Evolutionary conservation across 148 eudicot species (phyloP).

Genomic region (Rhododendron williamsianum): DNA sequence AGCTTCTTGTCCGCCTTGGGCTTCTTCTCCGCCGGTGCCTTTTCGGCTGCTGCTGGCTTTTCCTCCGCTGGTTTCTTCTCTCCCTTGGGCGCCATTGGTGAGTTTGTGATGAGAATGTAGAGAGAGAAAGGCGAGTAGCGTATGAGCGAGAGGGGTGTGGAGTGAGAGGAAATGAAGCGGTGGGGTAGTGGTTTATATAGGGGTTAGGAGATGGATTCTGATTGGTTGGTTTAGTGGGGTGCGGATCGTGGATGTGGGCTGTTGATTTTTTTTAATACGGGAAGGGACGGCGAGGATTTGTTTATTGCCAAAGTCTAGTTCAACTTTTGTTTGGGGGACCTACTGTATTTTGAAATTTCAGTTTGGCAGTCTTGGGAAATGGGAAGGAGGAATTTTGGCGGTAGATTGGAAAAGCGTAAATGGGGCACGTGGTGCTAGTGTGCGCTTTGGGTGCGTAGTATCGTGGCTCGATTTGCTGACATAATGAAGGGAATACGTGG

Average conservation of each 20-base stretch:
- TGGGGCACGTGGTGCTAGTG: too few species aligned
- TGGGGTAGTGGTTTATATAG: not conserved
- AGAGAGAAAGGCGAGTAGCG: not conserved
- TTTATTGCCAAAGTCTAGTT: not conserved
- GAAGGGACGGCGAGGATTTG: not conserved
- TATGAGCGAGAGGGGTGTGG: too few species aligned
- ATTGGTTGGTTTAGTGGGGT: not conserved
- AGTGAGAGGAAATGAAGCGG: not conserved
- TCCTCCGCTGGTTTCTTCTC: too few species aligned
- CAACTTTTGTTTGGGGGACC: too few species aligned
- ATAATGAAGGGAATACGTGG: too few species aligned
- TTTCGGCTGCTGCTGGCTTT: too few species aligned
- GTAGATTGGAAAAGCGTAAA: too few species aligned
- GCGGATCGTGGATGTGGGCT: constrained; percentile 1
- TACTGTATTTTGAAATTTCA: too few species aligned
- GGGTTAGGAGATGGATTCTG: not conserved
- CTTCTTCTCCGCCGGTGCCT: constrained; percentile 1
- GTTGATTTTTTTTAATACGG: not conserved
- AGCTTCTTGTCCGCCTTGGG: constrained; percentile 18
- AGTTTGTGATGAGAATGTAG: not conserved
- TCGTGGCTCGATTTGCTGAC: too few species aligned
- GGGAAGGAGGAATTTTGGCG: not conserved
- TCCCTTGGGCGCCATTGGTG: not conserved
- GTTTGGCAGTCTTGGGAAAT: not conserved
- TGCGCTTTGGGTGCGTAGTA: too few species aligned